Evolutionary conservation across 768 basidiomycete genomes (phyloP).

Genomic region (Kwoniella sp.): DNA sequence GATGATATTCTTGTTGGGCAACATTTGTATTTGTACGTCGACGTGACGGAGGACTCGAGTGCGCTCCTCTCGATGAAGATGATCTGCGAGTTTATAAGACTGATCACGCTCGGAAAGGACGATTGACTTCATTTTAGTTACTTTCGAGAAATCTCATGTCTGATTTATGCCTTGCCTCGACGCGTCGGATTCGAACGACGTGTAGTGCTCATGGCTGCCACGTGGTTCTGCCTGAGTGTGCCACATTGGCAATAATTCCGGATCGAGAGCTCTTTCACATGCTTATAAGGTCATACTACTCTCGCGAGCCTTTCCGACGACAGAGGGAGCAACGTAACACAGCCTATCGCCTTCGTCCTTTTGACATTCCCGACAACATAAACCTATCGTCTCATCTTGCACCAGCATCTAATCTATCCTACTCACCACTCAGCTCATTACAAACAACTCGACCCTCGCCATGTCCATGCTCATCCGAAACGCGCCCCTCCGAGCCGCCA

Average conservation of each 20-base stretch:
- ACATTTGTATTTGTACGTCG: conserved; percentile 6
- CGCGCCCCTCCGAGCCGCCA: conserved; percentile 38
- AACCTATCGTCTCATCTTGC: neutral
- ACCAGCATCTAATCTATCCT: neutral
- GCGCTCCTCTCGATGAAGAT: no score
- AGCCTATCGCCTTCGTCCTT: conserved; percentile 6
- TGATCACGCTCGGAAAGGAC: no score
- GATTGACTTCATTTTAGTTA: no score
- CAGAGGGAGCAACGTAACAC: neutral
- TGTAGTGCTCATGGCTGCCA: no score
- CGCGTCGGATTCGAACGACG: neutral
- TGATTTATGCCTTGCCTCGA: neutral
- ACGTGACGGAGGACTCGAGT: no score
- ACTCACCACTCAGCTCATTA: conserved; percentile 10
- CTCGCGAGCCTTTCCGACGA: conserved; percentile 13
- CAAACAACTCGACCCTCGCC: neutral
- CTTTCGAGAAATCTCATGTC: conserved; percentile 20
- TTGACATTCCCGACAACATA: neutral
- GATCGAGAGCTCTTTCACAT: neutral
- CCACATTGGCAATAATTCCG: conserved; percentile 14
- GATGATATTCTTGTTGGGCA: conserved; percentile 28
- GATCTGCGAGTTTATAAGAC: no score
- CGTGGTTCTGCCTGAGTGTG: neutral
- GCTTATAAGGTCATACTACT: neutral
- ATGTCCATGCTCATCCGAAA: conserved; percentile 50